Base-by-base conservation (phyloP, 1,284 basidiomycete species). In the Boletellus dicymbophilus region DNA sequence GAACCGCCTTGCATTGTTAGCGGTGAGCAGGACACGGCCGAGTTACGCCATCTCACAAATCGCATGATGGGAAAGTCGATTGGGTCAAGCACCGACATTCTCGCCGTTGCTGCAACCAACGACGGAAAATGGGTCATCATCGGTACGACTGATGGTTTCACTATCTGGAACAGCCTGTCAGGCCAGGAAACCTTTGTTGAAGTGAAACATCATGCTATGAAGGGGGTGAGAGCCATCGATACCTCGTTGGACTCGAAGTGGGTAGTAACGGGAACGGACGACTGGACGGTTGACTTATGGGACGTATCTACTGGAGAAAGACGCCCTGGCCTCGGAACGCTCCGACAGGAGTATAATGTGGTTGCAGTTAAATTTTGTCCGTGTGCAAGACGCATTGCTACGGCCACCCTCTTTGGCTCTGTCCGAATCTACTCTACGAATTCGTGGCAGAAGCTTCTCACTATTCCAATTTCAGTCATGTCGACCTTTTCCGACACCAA, bases 311-410 rank as follows among this genome's bases (percentile, higher is more conserved):
- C 39, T 15, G 46, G 46, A 4, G 22, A 48, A 36, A 41, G 25
- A 23, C 37, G 44, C 33, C 31, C 25, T 10, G 28, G 18, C 23
- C 12, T 28, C 25, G 38, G 22, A 2, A 23, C 38, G 16, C 23
- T 52, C 37, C 31, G 36, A n/a, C 51, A 52, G 23, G 59, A 61
- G 27, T 53, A 59, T 20, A 49, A 56, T 16, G 57, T 59, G 23
- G 41, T 61, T 21, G 46, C 46, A 15, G 57, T 59, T 38, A 61
- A 57, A 37, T 59, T 61, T 16, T 59, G 59, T 49, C 57, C 42
- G 11, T 42, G 46, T 30, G 53, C 42, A 18, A n/a, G 25, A 22
- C 45, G 42, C 16, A 18, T 54, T 13, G 53, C 53, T n/a, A 54
- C 53, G n/a, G 53, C 53, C 30, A 54, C 53, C 6, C 53, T 44